Base-by-base conservation (phyloP, 768 basidiomycete species). In the Royoungia palumana region DNA sequence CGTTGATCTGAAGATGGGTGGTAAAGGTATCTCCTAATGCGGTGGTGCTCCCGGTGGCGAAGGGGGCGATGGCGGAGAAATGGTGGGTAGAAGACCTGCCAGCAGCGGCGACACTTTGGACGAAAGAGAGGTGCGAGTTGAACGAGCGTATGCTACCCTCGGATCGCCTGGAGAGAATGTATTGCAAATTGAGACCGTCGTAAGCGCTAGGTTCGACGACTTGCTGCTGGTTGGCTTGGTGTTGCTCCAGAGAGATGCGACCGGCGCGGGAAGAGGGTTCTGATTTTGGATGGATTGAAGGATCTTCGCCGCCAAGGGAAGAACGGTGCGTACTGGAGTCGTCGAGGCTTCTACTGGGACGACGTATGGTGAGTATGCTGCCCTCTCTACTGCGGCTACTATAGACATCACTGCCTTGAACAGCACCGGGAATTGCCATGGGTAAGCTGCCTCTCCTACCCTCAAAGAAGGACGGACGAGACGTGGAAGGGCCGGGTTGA, bases 341-440 rank as follows among this genome's bases (percentile, higher is more conserved):
- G 47, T 84, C 81, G 55, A 82, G 65, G 57, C 81, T 83, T 54
- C 77, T 74, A 58, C 82, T 85, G 19, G 77, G 76, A 17, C 82
- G 72, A 45, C 83, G 76, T n/a, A 82, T 61, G 11, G 82, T 83
- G 35, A 74, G 71, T 30, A 79, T 61, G 58, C 79, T 82, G 48
- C 75, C 78, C 59, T 85, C 85, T 37, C 81, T 72, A 47, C 78
- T 75, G 28, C 79, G 73, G 41, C 65, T 59, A 30, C 61, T 57
- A 42, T 44, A 58, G 25, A 64, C 53, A 10, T 64, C 55, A n/a
- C 41, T 53, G 24, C 27, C 8, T 35, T 52, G 61, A 2, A 49
- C 21, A 4, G 64, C 59, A 16, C 71, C 74, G 16, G 82, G 78
- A 12, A 84, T 83, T 35, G 75, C 72, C 69, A 83, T 78, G n/a